These are phyloP conservation scores for Globisporangium polare DNA, from an alignment of 352 stramenopile species.

Conservation along the genomic window DNA sequence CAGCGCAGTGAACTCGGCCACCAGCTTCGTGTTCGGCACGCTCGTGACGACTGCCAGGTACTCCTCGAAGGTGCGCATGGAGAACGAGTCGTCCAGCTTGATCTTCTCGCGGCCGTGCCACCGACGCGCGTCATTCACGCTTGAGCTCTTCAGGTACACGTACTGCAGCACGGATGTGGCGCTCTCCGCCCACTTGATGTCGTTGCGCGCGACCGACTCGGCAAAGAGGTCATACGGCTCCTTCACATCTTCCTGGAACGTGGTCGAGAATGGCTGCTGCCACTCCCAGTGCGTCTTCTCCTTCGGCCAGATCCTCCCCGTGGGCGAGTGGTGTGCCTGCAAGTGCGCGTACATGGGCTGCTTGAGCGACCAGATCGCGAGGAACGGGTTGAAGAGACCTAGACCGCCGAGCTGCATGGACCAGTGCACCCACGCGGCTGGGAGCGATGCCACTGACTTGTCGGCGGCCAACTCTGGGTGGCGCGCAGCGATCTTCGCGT, in stretches of 20 bases:
- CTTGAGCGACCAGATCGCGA: slow-evolving; percentile 30
- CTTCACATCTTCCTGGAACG: slow-evolving; percentile 16
- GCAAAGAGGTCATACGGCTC: slow-evolving; percentile 25
- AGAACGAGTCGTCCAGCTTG: slow-evolving; percentile 25
- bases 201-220: slow-evolving; percentile 20
- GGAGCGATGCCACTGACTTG: slow-evolving; percentile 12
- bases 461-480: slow-evolving; percentile 4
- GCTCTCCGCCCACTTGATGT: slow-evolving; percentile 19
- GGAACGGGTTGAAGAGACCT: slow-evolving; percentile 40
- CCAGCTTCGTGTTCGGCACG: slow-evolving; percentile 5
- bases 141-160: slow-evolving; percentile 25
- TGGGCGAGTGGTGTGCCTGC: slow-evolving; percentile 17
- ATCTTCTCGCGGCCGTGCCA: slow-evolving; percentile 14
- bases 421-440: slow-evolving; percentile 38
- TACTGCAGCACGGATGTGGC: slow-evolving; percentile 14
- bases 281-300: slow-evolving; percentile 33
- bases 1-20: slow-evolving; percentile 19
- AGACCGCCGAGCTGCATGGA: slow-evolving; percentile 33
- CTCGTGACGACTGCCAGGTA: slow-evolving; percentile 21
- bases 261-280: slow-evolving; percentile 33
- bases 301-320: slow-evolving; percentile 25
- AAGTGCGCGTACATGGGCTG: slow-evolving; percentile 26
- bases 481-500: slow-evolving; percentile 18
- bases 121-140: slow-evolving; percentile 20
- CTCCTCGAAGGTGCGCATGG: slow-evolving; percentile 25